Percentiles rank a stretch among this genome's conserved stretches.
These are phyloP conservation scores for Chrysoporthe puriensis DNA, from an alignment of 2,329 filamentous ascomycete species.

Conservation along the genomic window DNA sequence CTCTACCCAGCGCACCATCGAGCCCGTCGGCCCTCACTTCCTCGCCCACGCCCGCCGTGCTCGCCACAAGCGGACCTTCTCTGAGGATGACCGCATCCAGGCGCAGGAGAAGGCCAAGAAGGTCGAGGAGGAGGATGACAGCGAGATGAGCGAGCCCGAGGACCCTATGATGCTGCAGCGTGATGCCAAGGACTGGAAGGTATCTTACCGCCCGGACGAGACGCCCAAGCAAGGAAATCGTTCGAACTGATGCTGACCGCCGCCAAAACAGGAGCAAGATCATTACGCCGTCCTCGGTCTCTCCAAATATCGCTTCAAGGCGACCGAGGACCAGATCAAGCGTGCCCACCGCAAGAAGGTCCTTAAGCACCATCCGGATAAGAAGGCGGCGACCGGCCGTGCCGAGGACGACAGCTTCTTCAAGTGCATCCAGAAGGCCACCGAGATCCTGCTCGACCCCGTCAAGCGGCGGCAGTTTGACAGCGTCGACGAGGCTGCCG, in stretches of 20 bases:
- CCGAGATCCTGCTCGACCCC: constrained; percentile 90
- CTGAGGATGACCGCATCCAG: constrained; percentile 96
- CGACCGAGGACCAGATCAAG: constrained; percentile 98
- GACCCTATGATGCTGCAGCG: constrained; percentile 89
- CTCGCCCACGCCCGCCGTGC: constrained; percentile 94
- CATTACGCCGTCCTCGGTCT: constrained; percentile 97
- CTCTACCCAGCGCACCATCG: constrained; percentile 83
- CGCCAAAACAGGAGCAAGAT: constrained; percentile 74
- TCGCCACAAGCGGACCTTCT: constrained; percentile 96
- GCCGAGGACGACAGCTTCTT: constrained; percentile 97
- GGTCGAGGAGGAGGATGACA: constrained; percentile 86
- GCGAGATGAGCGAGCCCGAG: constrained; percentile 91
- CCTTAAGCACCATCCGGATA: constrained; percentile 97
- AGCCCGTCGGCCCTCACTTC: constrained; percentile 97
- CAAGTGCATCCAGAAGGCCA: constrained; percentile 99
- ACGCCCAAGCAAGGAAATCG: too few species aligned
- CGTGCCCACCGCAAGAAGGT: constrained; percentile 99
- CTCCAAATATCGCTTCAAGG: constrained; percentile 87
- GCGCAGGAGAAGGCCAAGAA: constrained; percentile 95
- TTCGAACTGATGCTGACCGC: not conserved
- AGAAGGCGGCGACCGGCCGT: constrained; percentile 89
- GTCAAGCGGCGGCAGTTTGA: constrained; percentile 93
- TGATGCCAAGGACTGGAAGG: constrained; percentile 99
- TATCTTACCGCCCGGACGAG: constrained; percentile 44
- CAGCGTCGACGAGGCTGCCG: constrained; percentile 91